Evolutionary conservation across 148 eudicot genomes (phyloP).

Genomic region (Chenopodium suecicum): DNA sequence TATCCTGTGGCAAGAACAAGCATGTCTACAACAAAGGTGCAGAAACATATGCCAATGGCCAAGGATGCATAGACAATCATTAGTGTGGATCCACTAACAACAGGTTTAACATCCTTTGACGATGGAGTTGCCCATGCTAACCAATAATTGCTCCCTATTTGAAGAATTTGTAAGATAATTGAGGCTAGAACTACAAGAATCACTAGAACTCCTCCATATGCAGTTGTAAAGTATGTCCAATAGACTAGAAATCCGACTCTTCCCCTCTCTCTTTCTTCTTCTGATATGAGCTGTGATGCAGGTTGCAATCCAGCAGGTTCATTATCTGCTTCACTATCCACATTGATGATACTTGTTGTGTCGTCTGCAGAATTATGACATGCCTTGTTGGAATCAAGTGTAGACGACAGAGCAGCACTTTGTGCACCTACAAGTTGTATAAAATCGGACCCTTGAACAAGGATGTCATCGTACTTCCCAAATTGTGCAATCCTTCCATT

Average conservation of each 20-base stretch:
- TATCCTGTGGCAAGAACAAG: slow-evolving; percentile 15
- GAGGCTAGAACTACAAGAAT: background rate
- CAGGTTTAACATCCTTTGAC: slow-evolving; percentile 8
- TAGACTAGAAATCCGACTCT: slow-evolving; percentile 10
- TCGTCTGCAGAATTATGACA: background rate
- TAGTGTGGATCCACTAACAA: slow-evolving; percentile 10
- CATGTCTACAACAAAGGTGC: slow-evolving; percentile 6
- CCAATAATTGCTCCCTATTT: slow-evolving; percentile 22
- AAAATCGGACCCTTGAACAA: slow-evolving; percentile 10
- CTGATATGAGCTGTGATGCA: slow-evolving; percentile 14
- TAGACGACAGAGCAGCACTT: background rate
- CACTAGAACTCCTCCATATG: slow-evolving; percentile 19
- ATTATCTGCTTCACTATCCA: background rate
- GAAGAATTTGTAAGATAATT: slow-evolving; percentile 1
- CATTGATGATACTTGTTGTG: background rate
- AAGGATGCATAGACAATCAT: slow-evolving; percentile 10
- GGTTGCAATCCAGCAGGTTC: background rate
- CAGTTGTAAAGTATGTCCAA: slow-evolving; percentile 22
- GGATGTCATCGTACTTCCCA: slow-evolving; percentile 8
- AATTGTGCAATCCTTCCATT: slow-evolving; percentile 11
- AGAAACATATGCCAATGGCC: slow-evolving; percentile 16
- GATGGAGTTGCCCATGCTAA: slow-evolving; percentile 16
- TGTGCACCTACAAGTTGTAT: slow-evolving; percentile 13
- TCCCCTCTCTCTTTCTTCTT: slow-evolving; percentile 24
- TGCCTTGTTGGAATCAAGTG: slow-evolving; percentile 11